Evolutionary conservation across 306 rosid genomes (phyloP).

Genomic region (Begonia loranthoides): DNA sequence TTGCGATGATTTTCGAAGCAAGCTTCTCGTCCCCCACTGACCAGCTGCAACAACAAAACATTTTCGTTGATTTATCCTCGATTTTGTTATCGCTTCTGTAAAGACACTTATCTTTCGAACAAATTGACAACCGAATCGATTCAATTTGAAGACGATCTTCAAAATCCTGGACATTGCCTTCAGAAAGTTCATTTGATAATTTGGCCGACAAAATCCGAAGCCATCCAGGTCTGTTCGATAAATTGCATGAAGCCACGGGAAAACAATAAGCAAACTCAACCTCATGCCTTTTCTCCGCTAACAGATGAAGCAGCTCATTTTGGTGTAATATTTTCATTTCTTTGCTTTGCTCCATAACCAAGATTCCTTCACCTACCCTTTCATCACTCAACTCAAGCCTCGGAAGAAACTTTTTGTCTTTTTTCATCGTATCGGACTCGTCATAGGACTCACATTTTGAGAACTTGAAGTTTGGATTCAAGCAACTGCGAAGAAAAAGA

Average conservation of each 20-base stretch:
- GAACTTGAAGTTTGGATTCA: conserved; percentile 60
- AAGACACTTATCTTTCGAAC: conserved; percentile 31
- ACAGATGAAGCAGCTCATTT: conserved; percentile 48
- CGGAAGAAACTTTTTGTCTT: conserved; percentile 12
- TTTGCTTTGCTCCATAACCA: conserved; percentile 40
- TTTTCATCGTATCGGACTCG: conserved; percentile 10
- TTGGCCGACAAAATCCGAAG: conserved; percentile 19
- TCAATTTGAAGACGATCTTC: conserved; percentile 33
- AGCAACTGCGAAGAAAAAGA: conserved; percentile 36
- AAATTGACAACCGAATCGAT: conserved; percentile 24
- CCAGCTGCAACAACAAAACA: conserved; percentile 37
- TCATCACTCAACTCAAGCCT: conserved; percentile 49
- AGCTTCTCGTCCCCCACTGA: conserved; percentile 30
- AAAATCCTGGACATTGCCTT: conserved; percentile 21
- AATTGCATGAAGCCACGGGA: conserved; percentile 13
- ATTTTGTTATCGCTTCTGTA: conserved; percentile 22
- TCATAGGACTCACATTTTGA: conserved; percentile 24
- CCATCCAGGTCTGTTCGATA: conserved; percentile 11
- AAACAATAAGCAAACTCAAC: conserved; percentile 27
- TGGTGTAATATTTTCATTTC: conserved; percentile 43
- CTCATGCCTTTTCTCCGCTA: conserved; percentile 44
- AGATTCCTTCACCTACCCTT: conserved; percentile 57
- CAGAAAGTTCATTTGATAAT: conserved; percentile 21
- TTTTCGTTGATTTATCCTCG: conserved; percentile 6
- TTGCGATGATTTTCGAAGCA: conserved; percentile 36